phyloP scores from a whole-genome alignment of 768 basidiomycete genomes.

The Tylopilus felleus region DNA sequence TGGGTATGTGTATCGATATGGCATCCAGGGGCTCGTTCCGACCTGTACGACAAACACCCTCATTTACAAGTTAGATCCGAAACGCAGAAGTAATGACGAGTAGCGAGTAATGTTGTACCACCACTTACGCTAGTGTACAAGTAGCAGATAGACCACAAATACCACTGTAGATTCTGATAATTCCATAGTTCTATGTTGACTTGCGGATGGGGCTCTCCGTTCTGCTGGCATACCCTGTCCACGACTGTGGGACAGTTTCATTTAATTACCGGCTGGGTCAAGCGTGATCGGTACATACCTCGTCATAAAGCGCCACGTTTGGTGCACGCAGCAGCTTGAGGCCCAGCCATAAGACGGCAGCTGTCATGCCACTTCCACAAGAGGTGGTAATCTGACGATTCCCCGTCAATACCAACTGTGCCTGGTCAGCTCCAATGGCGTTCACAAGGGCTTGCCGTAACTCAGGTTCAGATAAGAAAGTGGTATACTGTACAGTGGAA shows the following conservation, averaged over 20 bases:
- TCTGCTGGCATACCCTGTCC: constrained; percentile 90
- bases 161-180: constrained; percentile 5
- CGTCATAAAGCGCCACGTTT: constrained; percentile 81
- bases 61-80: constrained; percentile 4
- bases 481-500: constrained; percentile 50
- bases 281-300: constrained; percentile 51
- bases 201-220: constrained; percentile 71
- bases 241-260: constrained; percentile 58
- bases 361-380: constrained; percentile 99
- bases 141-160: constrained; percentile 9
- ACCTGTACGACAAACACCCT: constrained; percentile 17
- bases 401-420: constrained; percentile 57
- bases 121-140: constrained; percentile 21
- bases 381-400: constrained; percentile 62
- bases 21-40: neutral
- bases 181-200: constrained; percentile 18
- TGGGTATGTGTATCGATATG: constrained; percentile 23
- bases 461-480: constrained; percentile 53
- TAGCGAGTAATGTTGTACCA: constrained; percentile 30
- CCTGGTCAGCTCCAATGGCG: constrained; percentile 57
- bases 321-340: constrained; percentile 65
- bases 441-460: constrained; percentile 57
- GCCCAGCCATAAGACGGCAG: constrained; percentile 91
- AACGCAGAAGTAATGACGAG: constrained; percentile 14
- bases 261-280: constrained; percentile 16